Conservation (phyloP, 441 rosid species). For the Adansonia rubrostipa region DNA sequence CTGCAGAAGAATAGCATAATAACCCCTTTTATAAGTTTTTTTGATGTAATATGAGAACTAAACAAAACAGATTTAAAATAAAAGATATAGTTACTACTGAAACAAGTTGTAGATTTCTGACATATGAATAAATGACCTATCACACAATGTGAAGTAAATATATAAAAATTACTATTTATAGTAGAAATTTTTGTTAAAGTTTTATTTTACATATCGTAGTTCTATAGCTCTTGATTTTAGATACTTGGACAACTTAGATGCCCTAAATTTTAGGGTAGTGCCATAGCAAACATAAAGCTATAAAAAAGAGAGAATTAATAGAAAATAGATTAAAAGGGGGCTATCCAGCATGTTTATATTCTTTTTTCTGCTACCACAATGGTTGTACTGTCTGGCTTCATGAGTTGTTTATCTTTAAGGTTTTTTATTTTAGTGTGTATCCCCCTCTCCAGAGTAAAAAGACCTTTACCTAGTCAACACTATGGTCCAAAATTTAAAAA, state of each 20-base stretch:
- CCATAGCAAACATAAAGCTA: background rate
- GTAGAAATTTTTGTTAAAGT: background rate
- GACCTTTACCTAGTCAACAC: background rate
- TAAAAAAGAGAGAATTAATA: background rate
- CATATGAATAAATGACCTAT: background rate
- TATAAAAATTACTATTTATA: background rate
- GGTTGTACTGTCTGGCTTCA: background rate
- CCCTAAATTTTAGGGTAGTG: background rate
- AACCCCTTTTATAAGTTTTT: background rate
- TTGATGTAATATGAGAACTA: background rate
- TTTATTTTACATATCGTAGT: background rate
- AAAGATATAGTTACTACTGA: background rate
- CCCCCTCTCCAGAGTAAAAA: background rate
- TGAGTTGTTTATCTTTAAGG: background rate
- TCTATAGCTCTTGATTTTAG: background rate
- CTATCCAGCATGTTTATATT: background rate
- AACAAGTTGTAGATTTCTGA: background rate
- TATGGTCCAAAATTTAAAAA: background rate
- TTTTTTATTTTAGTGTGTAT: background rate
- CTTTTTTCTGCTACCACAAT: background rate
- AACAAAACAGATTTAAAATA: background rate
- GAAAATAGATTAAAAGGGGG: background rate
- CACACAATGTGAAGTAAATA: background rate
- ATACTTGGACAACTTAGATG: background rate
- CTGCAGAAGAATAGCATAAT: background rate